Conservation (phyloP, 345 rosid genomes). For the Eucalyptus camaldulensis region DNA sequence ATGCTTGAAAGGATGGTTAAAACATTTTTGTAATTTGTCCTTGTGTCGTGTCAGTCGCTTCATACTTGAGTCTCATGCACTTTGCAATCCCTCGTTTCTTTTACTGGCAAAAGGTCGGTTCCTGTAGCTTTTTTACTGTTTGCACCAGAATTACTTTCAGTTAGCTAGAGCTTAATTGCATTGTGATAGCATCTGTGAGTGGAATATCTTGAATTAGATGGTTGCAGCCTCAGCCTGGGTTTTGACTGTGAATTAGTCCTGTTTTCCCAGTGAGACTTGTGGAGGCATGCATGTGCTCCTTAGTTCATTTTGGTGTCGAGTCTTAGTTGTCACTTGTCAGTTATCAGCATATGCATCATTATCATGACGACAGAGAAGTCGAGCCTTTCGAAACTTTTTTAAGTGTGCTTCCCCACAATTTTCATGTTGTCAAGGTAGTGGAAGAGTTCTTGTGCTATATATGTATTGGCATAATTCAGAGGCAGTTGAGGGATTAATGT, state of each 20-base stretch:
- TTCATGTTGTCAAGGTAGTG: neutral
- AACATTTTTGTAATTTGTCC: too few relatives aligned
- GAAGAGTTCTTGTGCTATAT: neutral
- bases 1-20: neutral
- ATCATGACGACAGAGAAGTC: neutral
- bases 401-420: neutral
- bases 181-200: neutral
- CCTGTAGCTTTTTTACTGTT: neutral
- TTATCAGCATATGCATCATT: neutral
- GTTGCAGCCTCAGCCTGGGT: neutral
- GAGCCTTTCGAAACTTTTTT: neutral
- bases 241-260: neutral
- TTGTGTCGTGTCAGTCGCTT: neutral
- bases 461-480: neutral
- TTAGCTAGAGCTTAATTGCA: neutral
- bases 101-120: neutral
- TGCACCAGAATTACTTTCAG: neutral
- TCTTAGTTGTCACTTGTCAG: neutral
- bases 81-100: neutral
- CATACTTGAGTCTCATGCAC: neutral
- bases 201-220: neutral
- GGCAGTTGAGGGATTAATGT: neutral
- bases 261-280: neutral
- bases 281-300: neutral
- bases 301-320: neutral